Conservation (phyloP, 163 green algal species). For the Volvox carteri region DNA sequence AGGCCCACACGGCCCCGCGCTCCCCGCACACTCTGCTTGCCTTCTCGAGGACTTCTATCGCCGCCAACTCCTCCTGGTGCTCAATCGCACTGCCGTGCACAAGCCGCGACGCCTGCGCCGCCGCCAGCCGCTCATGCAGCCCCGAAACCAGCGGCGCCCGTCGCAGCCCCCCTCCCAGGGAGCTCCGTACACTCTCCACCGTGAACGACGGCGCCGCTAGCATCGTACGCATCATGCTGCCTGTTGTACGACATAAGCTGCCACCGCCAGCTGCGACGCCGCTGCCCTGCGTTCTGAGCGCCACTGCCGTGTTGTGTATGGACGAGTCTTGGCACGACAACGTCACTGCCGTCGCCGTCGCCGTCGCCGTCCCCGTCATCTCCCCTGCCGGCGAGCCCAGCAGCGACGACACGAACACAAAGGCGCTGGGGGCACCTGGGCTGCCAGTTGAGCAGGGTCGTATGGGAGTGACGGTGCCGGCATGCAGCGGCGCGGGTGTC, state of each 20-base stretch:
- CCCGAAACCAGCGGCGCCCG: slow-evolving; percentile 44
- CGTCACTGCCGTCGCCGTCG: not conserved
- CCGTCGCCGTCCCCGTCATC: not conserved
- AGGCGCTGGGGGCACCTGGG: not conserved
- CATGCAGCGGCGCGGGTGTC: not conserved
- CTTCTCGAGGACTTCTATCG: slow-evolving; percentile 44
- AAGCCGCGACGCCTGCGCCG: slow-evolving; percentile 35
- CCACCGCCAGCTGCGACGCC: not conserved
- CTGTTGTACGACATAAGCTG: not conserved
- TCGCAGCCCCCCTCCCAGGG: not conserved
- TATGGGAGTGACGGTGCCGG: not conserved
- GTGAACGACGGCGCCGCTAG: slow-evolving; percentile 32
- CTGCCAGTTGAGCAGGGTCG: not conserved
- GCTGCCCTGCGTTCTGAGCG: not conserved
- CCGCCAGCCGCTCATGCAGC: slow-evolving; percentile 50
- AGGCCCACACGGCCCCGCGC: too few relatives aligned
- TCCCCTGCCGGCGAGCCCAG: not conserved
- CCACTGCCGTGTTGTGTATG: too few relatives aligned
- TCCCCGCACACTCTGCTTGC: too few relatives aligned
- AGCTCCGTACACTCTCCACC: not conserved
- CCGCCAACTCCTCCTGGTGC: slow-evolving; percentile 48
- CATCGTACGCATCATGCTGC: slow-evolving; percentile 2
- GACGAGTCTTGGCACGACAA: too few relatives aligned
- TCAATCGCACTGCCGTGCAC: slow-evolving; percentile 44
- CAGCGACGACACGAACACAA: not conserved